Base-by-base conservation (phyloP, 352 stramenopile species). In the Elongisporangium senticosum region DNA sequence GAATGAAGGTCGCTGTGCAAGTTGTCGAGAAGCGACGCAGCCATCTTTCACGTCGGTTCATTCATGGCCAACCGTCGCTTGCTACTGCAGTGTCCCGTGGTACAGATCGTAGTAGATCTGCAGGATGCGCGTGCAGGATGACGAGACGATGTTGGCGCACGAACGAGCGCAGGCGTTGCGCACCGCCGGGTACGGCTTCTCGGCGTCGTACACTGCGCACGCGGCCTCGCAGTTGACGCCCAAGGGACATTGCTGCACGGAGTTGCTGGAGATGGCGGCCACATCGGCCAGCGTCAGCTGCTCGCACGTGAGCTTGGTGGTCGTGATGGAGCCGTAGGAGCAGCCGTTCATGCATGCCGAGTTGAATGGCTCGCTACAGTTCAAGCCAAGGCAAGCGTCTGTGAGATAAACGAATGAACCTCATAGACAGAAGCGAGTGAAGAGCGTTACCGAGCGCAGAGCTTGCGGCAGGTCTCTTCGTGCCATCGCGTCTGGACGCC, bases 281-380 rank as follows among this genome's bases (percentile, higher is more conserved):
- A 75, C 43, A 0, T 61, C 53, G 28, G 68, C 55, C 52, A 86
- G 58, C 13, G 33, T 3, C 11, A 43, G 4, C 47, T 83, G 70
- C 52, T 89, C 79, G 57, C 81, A 91, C 6, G 77, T 74, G 51
- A 81, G 62, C 62, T 89, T 89, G 33, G 81, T 88, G 43, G 84
- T 68, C 14, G 72, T 86, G 59, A 87, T 85, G 37, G 81, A 87
- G 11, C 79, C 79, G 57, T 86, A 90, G 2, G 78, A 86, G 64
- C 81, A 90, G 48, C 81, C 78, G 50, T 88, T 87, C 81, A 89
- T 90, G 55, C 80, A 90, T 21, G 77, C 76, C 8, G 72, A 63
- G 54, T 89, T 81, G 51, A 86, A 69, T 43, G 71, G 67, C 33
- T 89, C 77, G 6, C 79, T 87, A 49, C 8, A 21, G 1, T 49